Conservation (phyloP, 352 stramenopile species). For the Phytophthora chlamydospora region DNA sequence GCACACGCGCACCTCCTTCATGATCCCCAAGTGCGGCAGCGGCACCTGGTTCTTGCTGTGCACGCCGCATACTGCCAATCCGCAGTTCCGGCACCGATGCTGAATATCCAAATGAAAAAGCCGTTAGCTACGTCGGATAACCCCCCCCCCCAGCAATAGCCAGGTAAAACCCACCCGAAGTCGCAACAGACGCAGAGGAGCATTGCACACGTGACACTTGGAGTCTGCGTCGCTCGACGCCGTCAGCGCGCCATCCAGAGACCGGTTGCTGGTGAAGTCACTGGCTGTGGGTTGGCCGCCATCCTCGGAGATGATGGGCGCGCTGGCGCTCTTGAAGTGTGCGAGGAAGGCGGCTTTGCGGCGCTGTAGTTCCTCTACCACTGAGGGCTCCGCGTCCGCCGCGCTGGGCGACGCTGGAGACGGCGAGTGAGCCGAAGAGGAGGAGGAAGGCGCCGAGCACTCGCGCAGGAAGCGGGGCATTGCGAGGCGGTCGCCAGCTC, state of each 20-base stretch:
- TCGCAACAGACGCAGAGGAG: constrained; percentile 49
- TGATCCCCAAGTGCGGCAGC: constrained; percentile 73
- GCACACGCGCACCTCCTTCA: constrained; percentile 77
- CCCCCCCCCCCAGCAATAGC: constrained; percentile 1
- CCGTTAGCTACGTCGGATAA: constrained; percentile 5
- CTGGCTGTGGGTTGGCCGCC: constrained; percentile 12
- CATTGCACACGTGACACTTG: constrained; percentile 78
- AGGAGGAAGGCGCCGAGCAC: constrained; percentile 1
- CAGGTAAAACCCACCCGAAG: constrained; percentile 51
- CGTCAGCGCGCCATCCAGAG: constrained; percentile 18
- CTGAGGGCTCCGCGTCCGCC: constrained; percentile 31
- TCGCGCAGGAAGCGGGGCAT: constrained; percentile 46
- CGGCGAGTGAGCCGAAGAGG: constrained; percentile 7
- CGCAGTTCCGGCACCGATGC: constrained; percentile 75
- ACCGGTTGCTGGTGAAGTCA: constrained; percentile 25
- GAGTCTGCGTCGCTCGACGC: constrained; percentile 36
- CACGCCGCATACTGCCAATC: constrained; percentile 66
- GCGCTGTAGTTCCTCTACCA: constrained; percentile 47
- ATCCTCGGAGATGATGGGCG: constrained; percentile 10
- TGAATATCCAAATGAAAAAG: constrained; percentile 19
- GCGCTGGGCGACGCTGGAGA: constrained; percentile 22
- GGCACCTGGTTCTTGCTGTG: constrained; percentile 84
- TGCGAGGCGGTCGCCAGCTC: constrained; percentile 27
- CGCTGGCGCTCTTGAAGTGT: constrained; percentile 48
- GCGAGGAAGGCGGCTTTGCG: constrained; percentile 57